Evolutionary conservation across 495 filamentous ascomycete species (phyloP).

Genomic region (Penicillium paradoxum): DNA sequence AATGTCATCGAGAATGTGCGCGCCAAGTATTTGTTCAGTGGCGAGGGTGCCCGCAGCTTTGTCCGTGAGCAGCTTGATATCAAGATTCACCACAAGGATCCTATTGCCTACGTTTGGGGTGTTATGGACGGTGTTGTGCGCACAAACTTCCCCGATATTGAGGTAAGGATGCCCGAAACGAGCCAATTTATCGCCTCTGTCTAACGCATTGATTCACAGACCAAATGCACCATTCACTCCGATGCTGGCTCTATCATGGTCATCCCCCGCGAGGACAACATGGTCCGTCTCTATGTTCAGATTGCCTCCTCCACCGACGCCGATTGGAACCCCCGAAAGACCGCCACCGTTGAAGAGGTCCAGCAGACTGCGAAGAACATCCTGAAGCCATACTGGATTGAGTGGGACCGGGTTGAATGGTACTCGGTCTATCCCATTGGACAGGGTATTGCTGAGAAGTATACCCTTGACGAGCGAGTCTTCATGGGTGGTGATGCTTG

Average conservation of each 20-base stretch:
- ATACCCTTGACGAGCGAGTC: slow-evolving; percentile 51
- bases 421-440: slow-evolving; percentile 62
- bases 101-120: slow-evolving; percentile 67
- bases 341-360: slow-evolving; percentile 54
- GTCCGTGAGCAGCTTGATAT: slow-evolving; percentile 56
- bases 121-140: slow-evolving; percentile 79
- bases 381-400: slow-evolving; percentile 53
- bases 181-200: background rate
- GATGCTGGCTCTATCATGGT: slow-evolving; percentile 68
- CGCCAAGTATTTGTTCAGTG: slow-evolving; percentile 62
- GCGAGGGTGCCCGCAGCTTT: slow-evolving; percentile 61
- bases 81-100: slow-evolving; percentile 58
- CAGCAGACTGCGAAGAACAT: slow-evolving; percentile 59
- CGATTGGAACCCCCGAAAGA: slow-evolving; percentile 51
- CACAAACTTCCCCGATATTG: slow-evolving; percentile 85
- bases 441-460: slow-evolving; percentile 58
- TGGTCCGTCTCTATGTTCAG: slow-evolving; percentile 73
- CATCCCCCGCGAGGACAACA: slow-evolving; percentile 74
- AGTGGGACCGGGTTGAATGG: slow-evolving; percentile 54
- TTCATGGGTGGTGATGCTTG: slow-evolving; percentile 62
- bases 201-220: slow-evolving; percentile 49
- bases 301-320: slow-evolving; percentile 59
- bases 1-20: slow-evolving; percentile 59
- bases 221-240: slow-evolving; percentile 80
- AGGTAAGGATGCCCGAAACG: slow-evolving; percentile 27